Evolutionary conservation across 345 rosid genomes (phyloP), one percentile per base, ranked within the genome.

Genomic region (Citrus sp.): DNA sequence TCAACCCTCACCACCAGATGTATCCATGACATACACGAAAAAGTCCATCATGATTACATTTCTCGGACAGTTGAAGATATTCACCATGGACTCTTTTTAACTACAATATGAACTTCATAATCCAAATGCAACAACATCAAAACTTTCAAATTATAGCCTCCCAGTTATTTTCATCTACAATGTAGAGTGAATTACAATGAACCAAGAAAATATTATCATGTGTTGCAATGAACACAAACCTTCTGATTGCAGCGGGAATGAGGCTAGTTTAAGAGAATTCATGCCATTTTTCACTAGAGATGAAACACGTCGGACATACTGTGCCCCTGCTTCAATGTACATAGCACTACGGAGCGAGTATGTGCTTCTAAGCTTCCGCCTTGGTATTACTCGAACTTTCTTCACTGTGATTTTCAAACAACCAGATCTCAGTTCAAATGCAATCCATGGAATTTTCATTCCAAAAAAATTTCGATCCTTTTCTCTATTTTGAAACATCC

Each of bases 261-360:
- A 88, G 76, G 97, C 84, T 32, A 82, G 58, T 81, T 89, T 95
- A 62, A 93, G 86, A 85, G 96, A 90, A 87, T 81, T 92, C 83
- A 95, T 86, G 80, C 96, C 88, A 59, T 85, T 89, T 87, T 93
- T 95, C 78, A 95, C 92, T 54, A 92, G 78, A 19, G 98, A 91
- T 74, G 99, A 93, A 40, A 95, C 91, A 55, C 91, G 98, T 46
- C 83, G 84, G 24, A 87, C 87, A 60, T 93, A 93, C 74, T 95
- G 90, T 64, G 95, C 92, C 74, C 99, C 97, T 82, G 84, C 81
- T 80, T 92, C 95, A 84, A 91, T 73, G 63, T 90, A 87, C 78
- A 88, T 83, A 69, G 89, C 87, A 85, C 93, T 89, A 32, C 95
- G 89, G 75, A 88, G 90, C 1, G 99, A 95, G 84, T 87, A 85